phyloP scores from a whole-genome alignment of 495 filamentous ascomycete species.

The Aspergillus leporis region DNA sequence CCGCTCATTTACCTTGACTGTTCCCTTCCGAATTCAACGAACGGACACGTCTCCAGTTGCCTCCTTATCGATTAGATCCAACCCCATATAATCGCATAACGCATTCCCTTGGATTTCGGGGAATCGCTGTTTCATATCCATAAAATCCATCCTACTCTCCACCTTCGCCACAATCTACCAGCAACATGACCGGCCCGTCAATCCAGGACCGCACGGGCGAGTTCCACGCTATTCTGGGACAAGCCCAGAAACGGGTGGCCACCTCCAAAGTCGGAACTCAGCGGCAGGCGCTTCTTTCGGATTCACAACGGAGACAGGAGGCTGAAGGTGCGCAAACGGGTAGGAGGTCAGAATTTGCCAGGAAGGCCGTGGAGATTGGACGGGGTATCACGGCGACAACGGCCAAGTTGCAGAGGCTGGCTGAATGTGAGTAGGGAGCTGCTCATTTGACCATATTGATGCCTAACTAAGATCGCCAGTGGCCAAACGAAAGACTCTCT shows the following conservation, averaged over 20 bases:
- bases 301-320: constrained; percentile 66
- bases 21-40: constrained; percentile 12
- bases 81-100: constrained; percentile 8
- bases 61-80: constrained; percentile 33
- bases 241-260: constrained; percentile 73
- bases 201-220: constrained; percentile 97
- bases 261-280: constrained; percentile 72
- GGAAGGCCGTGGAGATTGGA: constrained; percentile 85
- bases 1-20: constrained; percentile 4
- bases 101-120: background rate
- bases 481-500: constrained; percentile 93
- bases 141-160: background rate
- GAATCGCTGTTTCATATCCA: constrained; percentile 1
- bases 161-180: background rate
- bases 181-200: constrained; percentile 60
- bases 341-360: constrained; percentile 79
- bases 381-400: constrained; percentile 88
- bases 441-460: background rate
- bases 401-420: constrained; percentile 88
- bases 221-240: constrained; percentile 85
- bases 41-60: constrained; percentile 30
- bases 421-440: constrained; percentile 63
- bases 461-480: constrained; percentile 49
- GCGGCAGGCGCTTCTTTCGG: constrained; percentile 76
- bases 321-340: constrained; percentile 40